These are phyloP conservation scores for Moringa oleifera DNA, from an alignment of 345 rosid genomes.

Conservation along the genomic window DNA sequence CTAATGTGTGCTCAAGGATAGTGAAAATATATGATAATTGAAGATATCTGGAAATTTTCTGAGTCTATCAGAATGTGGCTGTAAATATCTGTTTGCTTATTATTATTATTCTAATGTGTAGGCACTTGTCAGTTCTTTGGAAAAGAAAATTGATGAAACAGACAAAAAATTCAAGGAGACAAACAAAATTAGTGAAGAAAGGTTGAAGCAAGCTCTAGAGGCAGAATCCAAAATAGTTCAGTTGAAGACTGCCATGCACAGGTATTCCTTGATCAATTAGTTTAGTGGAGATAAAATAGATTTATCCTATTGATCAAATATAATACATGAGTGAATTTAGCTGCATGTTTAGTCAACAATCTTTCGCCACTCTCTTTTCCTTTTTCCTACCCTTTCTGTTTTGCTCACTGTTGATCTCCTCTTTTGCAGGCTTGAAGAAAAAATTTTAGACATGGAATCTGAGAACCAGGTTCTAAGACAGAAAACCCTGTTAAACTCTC, in stretches of 20 bases:
- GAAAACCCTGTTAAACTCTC: conserved; percentile 49
- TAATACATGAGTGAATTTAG: background rate
- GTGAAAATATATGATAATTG: background rate
- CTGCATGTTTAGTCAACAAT: background rate
- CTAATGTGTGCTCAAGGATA: background rate
- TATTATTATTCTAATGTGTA: conserved; percentile 29
- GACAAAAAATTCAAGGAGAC: conserved; percentile 85
- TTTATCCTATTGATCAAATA: background rate
- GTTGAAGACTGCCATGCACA: conserved; percentile 86
- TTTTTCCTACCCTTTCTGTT: conserved; percentile 3
- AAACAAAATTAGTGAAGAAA: conserved; percentile 72
- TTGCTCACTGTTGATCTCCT: conserved; percentile 11
- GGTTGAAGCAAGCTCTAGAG: conserved; percentile 86
- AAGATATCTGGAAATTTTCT: conserved; percentile 3
- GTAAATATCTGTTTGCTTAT: background rate
- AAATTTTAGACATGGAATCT: conserved; percentile 71
- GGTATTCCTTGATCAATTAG: conserved; percentile 25
- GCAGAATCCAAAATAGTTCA: conserved; percentile 85
- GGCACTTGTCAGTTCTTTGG: conserved; percentile 77
- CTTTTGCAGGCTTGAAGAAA: conserved; percentile 81
- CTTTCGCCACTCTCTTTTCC: background rate
- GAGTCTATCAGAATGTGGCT: conserved; percentile 1
- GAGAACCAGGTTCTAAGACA: conserved; percentile 86
- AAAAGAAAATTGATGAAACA: conserved; percentile 81
- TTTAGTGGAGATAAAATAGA: background rate